Evolutionary conservation across 1,139 yeast genomes (phyloP), one percentile per base, ranked within the genome.

Genomic region (Yamadazyma siamensis): DNA sequence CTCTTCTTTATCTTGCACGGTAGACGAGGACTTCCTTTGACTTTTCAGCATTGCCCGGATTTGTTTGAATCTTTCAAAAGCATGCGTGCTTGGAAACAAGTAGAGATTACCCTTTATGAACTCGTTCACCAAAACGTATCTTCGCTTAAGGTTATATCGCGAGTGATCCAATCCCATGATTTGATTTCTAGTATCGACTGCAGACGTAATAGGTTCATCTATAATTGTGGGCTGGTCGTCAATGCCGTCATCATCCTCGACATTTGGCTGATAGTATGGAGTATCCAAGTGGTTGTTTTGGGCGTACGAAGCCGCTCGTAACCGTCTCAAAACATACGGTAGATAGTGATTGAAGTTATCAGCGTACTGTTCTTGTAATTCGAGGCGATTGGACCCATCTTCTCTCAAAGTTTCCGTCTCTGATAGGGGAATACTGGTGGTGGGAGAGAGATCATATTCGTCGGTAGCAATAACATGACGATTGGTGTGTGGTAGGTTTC

Each of bases 261-360:
- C 15, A 15, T 18, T 29, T n/a, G n/a, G n/a, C n/a, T n/a, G n/a
- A n/a, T n/a, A n/a, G n/a, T n/a, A n/a, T n/a, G n/a, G n/a, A n/a
- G n/a, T n/a, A 15, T 23, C 13, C 4, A 16, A 15, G 7, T 10
- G 7, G 9, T 13, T 20, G 9, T 8, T 7, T 8, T 16, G 20
- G n/a, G 13, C 22, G 13, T 17, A n/a, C 6, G 23, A 28, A 6
- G 40, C 37, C 10, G 52, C 14, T 22, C 69, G 40, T 38, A 52
- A 31, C 23, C 57, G 47, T 23, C 69, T 44, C 13, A 62, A 29
- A 6, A 65, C 40, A 43, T 46, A 68, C 2, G 75, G 75, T 8
- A 61, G 41, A 40, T 65, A 68, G 20, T 46, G 42, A 15, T 63
- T 56, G 40, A 60, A 65, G 37, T 68, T 68, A 13, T 61, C 71